Base-by-base conservation (phyloP, 768 basidiomycete genomes). In the Mycena rebaudengoi region DNA sequence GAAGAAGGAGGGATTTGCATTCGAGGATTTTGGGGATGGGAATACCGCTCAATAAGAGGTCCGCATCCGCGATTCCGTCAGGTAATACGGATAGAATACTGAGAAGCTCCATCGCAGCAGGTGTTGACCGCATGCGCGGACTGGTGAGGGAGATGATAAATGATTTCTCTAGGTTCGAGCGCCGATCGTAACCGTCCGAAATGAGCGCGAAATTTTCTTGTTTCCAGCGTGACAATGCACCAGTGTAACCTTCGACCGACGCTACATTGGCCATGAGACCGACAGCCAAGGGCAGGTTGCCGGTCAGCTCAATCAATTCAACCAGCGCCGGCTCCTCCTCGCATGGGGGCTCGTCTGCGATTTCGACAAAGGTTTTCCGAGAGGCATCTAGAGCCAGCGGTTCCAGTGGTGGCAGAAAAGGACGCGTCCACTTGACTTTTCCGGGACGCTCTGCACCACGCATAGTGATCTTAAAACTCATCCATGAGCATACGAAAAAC, bases 391-490 rank as follows among this genome's bases (percentile, higher is more conserved):
- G 30, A 14, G 50, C 23, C 16, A 61, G 29, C 5, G 60, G 60
- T 7, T 16, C 26, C 14, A 61, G 20, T 3, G 60, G 48, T 11
- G 20, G 26, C 0, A 61, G 29, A 41, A 61, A 61, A 8, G 60
- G 60, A 14, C 35, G 60, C 13, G 40, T 52, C 39, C 50, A 45
- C 10, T 25, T 18, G 7, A 45, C 41, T 43, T 52, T 37, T 7
- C 48, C 29, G 30, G 54, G 54, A n/a, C 54, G 11, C 21, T 56
- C 54, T 4, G 54, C 29, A 13, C 54, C 54, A 2, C 44, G 60
- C 60, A 54, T 54, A 5, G 60, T 62, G 21, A 62, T 25, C 60
- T 62, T 13, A 28, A 20, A 16, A 49, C n/a, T n/a, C n/a, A n/a
- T 4, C 23, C 6, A n/a, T 52, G 2, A 61, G 49, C 26, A 23